Evolutionary conservation across 148 eudicot genomes (phyloP).

Genomic region (Pouteria glomerata): DNA sequence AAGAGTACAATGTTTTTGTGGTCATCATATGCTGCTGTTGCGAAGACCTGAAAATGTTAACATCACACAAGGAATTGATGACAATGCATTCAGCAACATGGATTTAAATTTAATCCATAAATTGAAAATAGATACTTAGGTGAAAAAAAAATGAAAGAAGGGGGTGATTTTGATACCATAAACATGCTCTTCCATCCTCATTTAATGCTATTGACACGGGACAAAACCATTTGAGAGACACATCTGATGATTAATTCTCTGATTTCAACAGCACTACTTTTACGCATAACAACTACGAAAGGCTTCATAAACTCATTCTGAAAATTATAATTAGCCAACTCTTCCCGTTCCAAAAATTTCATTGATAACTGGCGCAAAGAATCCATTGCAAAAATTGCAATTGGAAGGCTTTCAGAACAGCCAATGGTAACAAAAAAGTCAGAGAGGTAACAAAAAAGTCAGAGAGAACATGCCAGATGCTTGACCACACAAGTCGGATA

Average conservation of each 20-base stretch:
- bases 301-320: constrained; percentile 99
- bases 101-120: too few species aligned
- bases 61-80: neutral
- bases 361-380: constrained; percentile 93
- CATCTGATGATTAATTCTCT: constrained; percentile 98
- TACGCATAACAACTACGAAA: constrained; percentile 93
- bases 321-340: constrained; percentile 94
- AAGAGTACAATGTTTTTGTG: constrained; percentile 95
- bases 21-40: constrained; percentile 99
- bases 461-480: constrained; percentile 92
- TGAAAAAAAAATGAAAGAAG: constrained; percentile 11
- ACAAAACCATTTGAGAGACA: constrained; percentile 96
- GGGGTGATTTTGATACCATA: constrained; percentile 58
- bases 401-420: constrained; percentile 88
- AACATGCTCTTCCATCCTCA: constrained; percentile 99
- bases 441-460: too few species aligned
- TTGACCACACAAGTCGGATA: constrained; percentile 96
- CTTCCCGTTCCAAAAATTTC: constrained; percentile 99
- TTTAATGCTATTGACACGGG: constrained; percentile 89
- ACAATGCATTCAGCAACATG: neutral
- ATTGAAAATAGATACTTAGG: constrained; percentile 1
- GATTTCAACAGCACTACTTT: constrained; percentile 96
- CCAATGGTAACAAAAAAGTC: constrained; percentile 94
- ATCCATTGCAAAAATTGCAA: constrained; percentile 99
- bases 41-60: constrained; percentile 62